Evolutionary conservation across 2,329 filamentous ascomycete genomes (phyloP).

Genomic region (Cladophialophora chaetospira): DNA sequence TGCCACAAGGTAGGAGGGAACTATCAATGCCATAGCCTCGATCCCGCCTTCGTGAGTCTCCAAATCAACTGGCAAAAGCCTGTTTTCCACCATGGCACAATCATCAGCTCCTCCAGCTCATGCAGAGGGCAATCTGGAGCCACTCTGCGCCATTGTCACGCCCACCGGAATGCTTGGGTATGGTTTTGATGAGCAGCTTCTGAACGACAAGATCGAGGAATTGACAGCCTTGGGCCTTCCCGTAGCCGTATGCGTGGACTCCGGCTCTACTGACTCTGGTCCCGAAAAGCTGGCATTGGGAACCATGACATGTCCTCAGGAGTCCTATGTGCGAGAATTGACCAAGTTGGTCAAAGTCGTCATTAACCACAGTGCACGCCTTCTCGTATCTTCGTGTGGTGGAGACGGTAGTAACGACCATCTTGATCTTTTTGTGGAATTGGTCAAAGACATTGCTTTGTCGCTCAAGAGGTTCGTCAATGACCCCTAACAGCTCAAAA

Average conservation of each 20-base stretch:
- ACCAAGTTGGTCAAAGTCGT: background rate
- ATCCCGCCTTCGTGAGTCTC: too few relatives aligned
- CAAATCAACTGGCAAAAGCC: too few relatives aligned
- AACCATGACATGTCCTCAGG: background rate
- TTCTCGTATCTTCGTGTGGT: conserved; percentile 42
- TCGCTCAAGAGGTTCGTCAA: background rate
- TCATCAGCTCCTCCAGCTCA: too few relatives aligned
- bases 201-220: conserved; percentile 5
- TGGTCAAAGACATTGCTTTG: conserved; percentile 40
- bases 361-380: background rate
- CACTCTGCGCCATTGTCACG: too few relatives aligned
- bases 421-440: conserved; percentile 43
- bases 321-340: background rate
- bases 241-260: conserved; percentile 1
- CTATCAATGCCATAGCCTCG: too few relatives aligned
- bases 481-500: too few relatives aligned
- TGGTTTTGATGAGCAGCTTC: conserved; percentile 6
- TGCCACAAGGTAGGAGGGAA: too few relatives aligned
- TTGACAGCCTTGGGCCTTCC: conserved; percentile 2
- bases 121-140: too few relatives aligned
- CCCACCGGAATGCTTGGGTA: conserved; percentile 13
- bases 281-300: conserved; percentile 6
- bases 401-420: conserved; percentile 52
- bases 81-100: too few relatives aligned
- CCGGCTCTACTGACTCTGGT: conserved; percentile 4